Percentiles rank a stretch among this genome's conserved stretches.
phyloP scores from a whole-genome alignment of 371 early-diverging fungal species.

The Mortierella sp. region DNA sequence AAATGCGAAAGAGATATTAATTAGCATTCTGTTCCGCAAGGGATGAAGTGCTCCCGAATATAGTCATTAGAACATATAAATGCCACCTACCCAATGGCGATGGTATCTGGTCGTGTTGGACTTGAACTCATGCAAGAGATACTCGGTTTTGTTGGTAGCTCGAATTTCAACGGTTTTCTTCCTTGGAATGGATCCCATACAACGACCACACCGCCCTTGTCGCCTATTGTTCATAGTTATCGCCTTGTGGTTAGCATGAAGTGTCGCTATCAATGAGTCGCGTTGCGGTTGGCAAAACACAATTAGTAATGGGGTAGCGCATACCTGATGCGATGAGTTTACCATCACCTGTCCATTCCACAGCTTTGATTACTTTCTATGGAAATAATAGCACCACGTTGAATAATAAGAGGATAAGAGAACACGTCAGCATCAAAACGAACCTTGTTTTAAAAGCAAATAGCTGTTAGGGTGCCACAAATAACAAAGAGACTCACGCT shows the following conservation, averaged over 20 bases:
- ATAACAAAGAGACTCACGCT: constrained; percentile 18
- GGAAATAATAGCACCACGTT: not conserved
- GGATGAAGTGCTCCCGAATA: not conserved
- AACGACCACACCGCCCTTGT: constrained; percentile 29
- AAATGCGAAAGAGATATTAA: not conserved
- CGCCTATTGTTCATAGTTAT: constrained; percentile 23
- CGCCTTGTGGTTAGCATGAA: not conserved
- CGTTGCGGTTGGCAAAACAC: not conserved
- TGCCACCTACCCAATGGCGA: constrained; percentile 41
- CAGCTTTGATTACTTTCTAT: constrained; percentile 47
- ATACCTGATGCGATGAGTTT: constrained; percentile 42
- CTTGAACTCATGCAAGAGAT: constrained; percentile 41
- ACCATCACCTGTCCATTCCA: constrained; percentile 52
- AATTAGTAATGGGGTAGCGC: not conserved
- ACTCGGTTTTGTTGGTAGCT: constrained; percentile 22
- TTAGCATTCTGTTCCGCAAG: not conserved
- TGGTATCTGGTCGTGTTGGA: constrained; percentile 21
- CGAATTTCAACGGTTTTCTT: constrained; percentile 12
- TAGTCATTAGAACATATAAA: not conserved
- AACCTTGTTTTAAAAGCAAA: not conserved
- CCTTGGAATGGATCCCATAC: constrained; percentile 43
- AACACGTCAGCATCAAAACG: not conserved
- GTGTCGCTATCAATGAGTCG: not conserved
- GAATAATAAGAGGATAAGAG: not conserved
- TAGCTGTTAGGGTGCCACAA: not conserved